A percentile compares a stretch with the other conserved stretches of the same genome.
Conservation (phyloP, 2,329 filamentous ascomycete species). For the Cladosporium sphaerospermum region DNA sequence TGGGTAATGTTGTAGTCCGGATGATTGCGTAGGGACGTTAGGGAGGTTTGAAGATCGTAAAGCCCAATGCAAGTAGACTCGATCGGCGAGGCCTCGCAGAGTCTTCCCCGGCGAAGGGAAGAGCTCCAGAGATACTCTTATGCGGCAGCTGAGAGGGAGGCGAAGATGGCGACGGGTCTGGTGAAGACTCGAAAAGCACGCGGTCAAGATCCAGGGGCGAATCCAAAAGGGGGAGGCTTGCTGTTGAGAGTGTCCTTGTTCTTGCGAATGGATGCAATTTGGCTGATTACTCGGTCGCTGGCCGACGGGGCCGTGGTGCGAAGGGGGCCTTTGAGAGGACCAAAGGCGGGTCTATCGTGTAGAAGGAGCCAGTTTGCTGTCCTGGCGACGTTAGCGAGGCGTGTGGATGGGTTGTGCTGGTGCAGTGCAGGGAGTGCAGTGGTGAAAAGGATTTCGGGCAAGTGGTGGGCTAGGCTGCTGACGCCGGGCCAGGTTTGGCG, state of each 20-base stretch:
- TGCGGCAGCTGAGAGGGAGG: conserved; percentile 91
- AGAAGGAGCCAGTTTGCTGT: conserved; percentile 12
- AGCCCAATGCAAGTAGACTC: conserved; percentile 67
- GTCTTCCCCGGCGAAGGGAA: conserved; percentile 99
- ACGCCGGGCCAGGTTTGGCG: not conserved
- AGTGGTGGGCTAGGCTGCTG: not conserved
- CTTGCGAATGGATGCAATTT: conserved; percentile 38
- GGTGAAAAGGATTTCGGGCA: not conserved
- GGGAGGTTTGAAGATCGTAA: conserved; percentile 90
- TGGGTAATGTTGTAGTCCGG: conserved; percentile 2
- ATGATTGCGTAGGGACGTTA: conserved; percentile 54
- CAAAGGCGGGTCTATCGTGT: conserved; percentile 25
- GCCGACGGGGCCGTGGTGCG: conserved; percentile 41
- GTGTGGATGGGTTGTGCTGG: not conserved
- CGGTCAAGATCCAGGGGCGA: conserved; percentile 34
- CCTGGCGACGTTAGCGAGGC: not conserved
- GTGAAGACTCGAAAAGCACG: conserved; percentile 38
- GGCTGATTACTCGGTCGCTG: conserved; percentile 37
- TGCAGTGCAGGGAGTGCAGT: not conserved
- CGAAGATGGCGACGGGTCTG: conserved; percentile 48
- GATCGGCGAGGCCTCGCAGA: conserved; percentile 89
- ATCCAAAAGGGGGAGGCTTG: conserved; percentile 35
- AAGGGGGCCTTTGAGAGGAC: conserved; percentile 36
- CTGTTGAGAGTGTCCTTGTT: conserved; percentile 42
- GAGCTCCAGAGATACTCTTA: conserved; percentile 96